phyloP scores from a whole-genome alignment of 2,329 filamentous ascomycete species.

The Malbranchea zuffiana region DNA sequence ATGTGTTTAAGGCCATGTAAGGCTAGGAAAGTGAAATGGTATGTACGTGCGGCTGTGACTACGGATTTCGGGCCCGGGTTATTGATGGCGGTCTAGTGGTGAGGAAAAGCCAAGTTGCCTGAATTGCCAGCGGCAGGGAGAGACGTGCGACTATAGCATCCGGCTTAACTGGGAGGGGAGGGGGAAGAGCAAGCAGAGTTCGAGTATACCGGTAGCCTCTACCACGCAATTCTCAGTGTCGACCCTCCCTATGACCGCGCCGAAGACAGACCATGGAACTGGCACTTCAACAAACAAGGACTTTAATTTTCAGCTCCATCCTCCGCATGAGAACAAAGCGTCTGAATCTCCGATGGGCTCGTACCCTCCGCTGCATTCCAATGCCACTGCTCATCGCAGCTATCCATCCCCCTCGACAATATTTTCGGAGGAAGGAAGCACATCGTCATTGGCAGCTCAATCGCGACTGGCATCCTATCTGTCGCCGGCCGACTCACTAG shows the following conservation, averaged over 20 bases:
- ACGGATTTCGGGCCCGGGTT: neutral
- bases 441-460: no score
- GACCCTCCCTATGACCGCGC: no score
- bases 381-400: neutral
- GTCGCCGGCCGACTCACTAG: conserved; percentile 9
- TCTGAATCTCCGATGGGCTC: neutral
- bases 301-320: no score
- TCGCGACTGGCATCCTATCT: conserved; percentile 3
- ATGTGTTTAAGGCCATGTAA: conserved; percentile 54
- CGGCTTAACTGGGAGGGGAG: conserved; percentile 71
- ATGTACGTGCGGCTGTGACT: conserved; percentile 12
- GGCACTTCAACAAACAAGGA: no score
- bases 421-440: no score
- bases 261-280: no score
- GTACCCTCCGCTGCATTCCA: neutral
- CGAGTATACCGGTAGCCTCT: no score
- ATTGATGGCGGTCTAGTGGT: conserved; percentile 36
- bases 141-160: conserved; percentile 70
- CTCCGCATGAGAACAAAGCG: no score
- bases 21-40: conserved; percentile 61
- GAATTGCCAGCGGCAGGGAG: conserved; percentile 62
- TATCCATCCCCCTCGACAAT: conserved; percentile 2
- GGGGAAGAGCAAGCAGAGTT: conserved; percentile 17
- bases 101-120: conserved; percentile 63
- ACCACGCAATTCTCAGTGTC: no score